Conservation (phyloP, 176 grass and related monocot genomes). For the Echinochloa phyllopogon region DNA sequence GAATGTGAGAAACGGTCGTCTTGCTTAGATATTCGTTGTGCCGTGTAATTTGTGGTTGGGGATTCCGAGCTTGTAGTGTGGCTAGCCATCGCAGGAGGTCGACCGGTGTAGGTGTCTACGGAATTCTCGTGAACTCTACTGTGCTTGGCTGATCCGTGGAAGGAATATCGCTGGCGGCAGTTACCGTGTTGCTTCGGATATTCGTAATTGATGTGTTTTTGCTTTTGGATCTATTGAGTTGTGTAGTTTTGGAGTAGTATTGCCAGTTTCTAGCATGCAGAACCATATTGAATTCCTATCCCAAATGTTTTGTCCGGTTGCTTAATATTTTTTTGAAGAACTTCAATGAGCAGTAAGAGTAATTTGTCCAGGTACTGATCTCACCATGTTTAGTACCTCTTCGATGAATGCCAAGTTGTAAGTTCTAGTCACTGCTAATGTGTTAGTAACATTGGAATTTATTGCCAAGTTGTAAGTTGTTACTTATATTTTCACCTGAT, state of each 20-base stretch:
- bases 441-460: background rate
- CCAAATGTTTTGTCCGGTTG: background rate
- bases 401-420: background rate
- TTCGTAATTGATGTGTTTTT: background rate
- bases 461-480: conserved; percentile 18
- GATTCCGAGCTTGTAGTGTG: background rate
- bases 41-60: background rate
- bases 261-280: background rate
- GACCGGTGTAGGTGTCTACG: background rate
- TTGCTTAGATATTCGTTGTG: background rate
- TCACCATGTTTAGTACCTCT: background rate
- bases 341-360: background rate
- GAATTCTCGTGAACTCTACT: background rate
- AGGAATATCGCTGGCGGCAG: background rate
- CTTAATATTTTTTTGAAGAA: background rate
- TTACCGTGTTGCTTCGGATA: background rate
- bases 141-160: background rate
- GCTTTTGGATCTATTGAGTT: background rate
- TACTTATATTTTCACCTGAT: background rate
- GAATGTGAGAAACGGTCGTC: background rate
- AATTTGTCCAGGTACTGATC: background rate
- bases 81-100: background rate
- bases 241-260: background rate
- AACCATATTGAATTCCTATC: background rate
- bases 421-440: conserved; percentile 7